Conservation (phyloP, 2,329 filamentous ascomycete genomes). For the Dryadomyces quercivorus region DNA sequence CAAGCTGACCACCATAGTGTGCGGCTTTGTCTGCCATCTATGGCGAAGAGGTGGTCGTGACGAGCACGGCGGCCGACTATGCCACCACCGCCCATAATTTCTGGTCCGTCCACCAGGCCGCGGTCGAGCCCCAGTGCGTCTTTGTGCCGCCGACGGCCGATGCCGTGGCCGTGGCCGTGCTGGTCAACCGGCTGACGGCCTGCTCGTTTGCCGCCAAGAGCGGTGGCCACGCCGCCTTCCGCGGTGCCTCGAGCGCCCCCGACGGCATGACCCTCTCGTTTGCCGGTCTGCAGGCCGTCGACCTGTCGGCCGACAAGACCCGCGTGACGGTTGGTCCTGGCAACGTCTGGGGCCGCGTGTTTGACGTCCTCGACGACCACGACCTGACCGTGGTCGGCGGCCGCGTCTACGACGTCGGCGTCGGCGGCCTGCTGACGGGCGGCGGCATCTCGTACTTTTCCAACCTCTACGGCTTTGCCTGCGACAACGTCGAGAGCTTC, state of each 20-base stretch:
- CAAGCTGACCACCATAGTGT: not conserved
- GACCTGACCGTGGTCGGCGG: conserved; percentile 47
- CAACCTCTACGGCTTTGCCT: conserved; percentile 37
- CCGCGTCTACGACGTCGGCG: conserved; percentile 49
- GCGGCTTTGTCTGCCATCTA: not conserved
- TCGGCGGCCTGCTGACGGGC: conserved; percentile 44
- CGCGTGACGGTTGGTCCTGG: conserved; percentile 38
- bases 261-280: conserved; percentile 45
- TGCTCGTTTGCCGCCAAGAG: conserved; percentile 41
- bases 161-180: conserved; percentile 29
- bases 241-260: conserved; percentile 33
- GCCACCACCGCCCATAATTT: not conserved
- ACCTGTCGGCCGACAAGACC: conserved; percentile 29
- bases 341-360: conserved; percentile 40
- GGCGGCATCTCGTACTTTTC: conserved; percentile 47
- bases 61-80: not conserved
- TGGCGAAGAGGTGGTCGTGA: not conserved
- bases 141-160: conserved; percentile 26
- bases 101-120: conserved; percentile 3
- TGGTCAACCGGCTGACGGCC: conserved; percentile 27
- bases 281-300: conserved; percentile 33
- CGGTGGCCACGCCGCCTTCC: conserved; percentile 40
- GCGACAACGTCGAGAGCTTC: conserved; percentile 27
- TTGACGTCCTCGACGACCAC: conserved; percentile 33
- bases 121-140: conserved; percentile 17